Percentiles rank a stretch among this genome's conserved stretches.
phyloP scores from a whole-genome alignment of 768 basidiomycete genomes.

The Psilocybe sp. region DNA sequence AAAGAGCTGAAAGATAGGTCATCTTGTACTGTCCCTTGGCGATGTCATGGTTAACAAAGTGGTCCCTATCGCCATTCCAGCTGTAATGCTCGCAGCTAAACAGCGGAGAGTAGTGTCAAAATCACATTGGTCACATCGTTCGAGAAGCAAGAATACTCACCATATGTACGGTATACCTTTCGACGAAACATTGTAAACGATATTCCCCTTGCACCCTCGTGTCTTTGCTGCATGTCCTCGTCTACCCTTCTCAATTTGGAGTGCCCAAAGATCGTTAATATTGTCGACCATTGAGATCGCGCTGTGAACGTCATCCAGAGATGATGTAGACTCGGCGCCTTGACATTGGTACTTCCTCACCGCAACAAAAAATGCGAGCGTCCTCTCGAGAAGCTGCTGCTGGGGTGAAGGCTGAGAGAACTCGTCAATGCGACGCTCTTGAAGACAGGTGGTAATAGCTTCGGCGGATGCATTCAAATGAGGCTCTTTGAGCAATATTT shows the following conservation, averaged over 20 bases:
- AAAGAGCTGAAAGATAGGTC: constrained; percentile 2
- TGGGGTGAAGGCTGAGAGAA: neutral
- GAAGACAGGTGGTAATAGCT: neutral
- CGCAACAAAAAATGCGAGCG: neutral
- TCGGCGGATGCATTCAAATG: neutral
- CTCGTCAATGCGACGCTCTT: neutral
- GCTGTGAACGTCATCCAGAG: neutral
- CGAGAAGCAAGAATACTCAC: neutral
- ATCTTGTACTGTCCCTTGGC: neutral
- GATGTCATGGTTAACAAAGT: neutral
- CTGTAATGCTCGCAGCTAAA: constrained; percentile 6
- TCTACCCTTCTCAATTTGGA: too few relatives aligned
- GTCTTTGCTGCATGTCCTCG: too few relatives aligned
- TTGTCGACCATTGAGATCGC: neutral
- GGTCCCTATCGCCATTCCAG: neutral
- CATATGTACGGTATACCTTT: neutral
- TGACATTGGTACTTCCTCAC: neutral
- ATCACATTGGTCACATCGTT: neutral
- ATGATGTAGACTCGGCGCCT: neutral
- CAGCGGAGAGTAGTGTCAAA: neutral
- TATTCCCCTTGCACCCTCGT: too few relatives aligned
- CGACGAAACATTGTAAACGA: too few relatives aligned
- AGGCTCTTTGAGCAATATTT: neutral
- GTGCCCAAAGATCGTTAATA: neutral
- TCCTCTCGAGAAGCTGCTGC: neutral